These are phyloP conservation scores for Aspergillus sp. DNA, from an alignment of 2,329 filamentous ascomycete species.

Conservation along the genomic window DNA sequence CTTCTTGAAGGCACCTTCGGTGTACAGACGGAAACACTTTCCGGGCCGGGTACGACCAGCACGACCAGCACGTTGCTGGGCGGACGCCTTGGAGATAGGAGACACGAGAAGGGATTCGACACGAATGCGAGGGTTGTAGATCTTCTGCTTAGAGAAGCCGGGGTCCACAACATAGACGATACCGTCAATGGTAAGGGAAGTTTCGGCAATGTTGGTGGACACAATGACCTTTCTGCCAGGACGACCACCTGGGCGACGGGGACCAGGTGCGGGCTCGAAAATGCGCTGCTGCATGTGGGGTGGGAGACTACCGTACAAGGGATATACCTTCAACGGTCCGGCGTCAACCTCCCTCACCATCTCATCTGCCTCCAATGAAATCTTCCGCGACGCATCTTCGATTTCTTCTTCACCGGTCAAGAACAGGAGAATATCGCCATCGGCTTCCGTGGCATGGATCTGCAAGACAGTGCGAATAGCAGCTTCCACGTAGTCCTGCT, in stretches of 20 bases:
- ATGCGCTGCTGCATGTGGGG: constrained; percentile 93
- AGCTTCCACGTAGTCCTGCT: constrained; percentile 95
- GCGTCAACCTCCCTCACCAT: constrained; percentile 87
- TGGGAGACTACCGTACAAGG: constrained; percentile 89
- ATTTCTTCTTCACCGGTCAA: constrained; percentile 98
- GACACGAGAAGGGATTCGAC: constrained; percentile 97
- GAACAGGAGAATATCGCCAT: constrained; percentile 92
- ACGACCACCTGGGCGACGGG: constrained; percentile 70
- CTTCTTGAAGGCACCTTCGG: constrained; percentile 92
- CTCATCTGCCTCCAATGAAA: constrained; percentile 85
- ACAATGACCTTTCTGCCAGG: constrained; percentile 94
- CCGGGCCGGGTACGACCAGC: constrained; percentile 96
- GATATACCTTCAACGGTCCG: constrained; percentile 85
- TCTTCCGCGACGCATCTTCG: constrained; percentile 92
- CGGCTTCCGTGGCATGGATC: constrained; percentile 88
- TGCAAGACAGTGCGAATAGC: constrained; percentile 92
- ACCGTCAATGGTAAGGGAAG: constrained; percentile 93
- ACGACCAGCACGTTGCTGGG: constrained; percentile 96
- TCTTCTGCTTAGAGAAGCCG: constrained; percentile 98
- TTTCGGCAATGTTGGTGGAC: constrained; percentile 97
- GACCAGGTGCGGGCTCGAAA: constrained; percentile 80
- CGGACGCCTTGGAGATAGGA: constrained; percentile 95
- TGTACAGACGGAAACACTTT: constrained; percentile 97
- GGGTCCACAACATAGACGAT: constrained; percentile 99
- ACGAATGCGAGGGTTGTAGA: constrained; percentile 94